These are phyloP conservation scores for Amaranthus hypochondriacus DNA, from an alignment of 148 eudicot genomes.

Conservation along the genomic window DNA sequence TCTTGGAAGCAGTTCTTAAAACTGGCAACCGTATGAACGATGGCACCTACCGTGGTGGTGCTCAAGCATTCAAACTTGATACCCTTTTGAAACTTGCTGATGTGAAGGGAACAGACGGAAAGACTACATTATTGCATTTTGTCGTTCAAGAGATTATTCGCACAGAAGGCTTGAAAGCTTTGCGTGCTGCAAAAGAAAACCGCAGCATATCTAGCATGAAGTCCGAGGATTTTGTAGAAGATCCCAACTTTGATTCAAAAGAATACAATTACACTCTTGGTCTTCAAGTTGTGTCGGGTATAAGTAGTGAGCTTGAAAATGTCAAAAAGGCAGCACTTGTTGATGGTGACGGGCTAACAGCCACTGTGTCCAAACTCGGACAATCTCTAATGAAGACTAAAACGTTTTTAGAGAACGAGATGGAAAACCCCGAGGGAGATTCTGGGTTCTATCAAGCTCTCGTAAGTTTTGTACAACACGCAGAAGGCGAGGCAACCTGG, in stretches of 20 bases:
- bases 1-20: conserved; percentile 88
- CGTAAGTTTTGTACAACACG: conserved; percentile 38
- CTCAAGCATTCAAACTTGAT: conserved; percentile 87
- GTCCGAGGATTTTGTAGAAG: conserved; percentile 44
- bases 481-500: conserved; percentile 48
- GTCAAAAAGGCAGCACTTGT: conserved; percentile 67
- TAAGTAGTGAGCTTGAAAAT: conserved; percentile 52
- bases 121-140: conserved; percentile 81
- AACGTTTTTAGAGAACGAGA: conserved; percentile 51
- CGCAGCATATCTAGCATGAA: conserved; percentile 40
- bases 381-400: conserved; percentile 40
- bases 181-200: conserved; percentile 41
- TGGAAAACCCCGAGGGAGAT: conserved; percentile 38
- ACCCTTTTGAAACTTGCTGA: conserved; percentile 79
- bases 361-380: conserved; percentile 46
- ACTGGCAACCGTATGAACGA: conserved; percentile 95
- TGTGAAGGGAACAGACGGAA: conserved; percentile 85
- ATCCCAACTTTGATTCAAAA: conserved; percentile 28
- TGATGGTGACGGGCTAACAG: conserved; percentile 55
- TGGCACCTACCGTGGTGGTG: conserved; percentile 91
- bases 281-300: conserved; percentile 52
- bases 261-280: conserved; percentile 50
- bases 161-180: conserved; percentile 66
- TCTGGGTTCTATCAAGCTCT: conserved; percentile 41
- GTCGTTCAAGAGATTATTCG: conserved; percentile 78